phyloP scores from a whole-genome alignment of 2,329 filamentous ascomycete genomes.

The Epichloe sibirici region DNA sequence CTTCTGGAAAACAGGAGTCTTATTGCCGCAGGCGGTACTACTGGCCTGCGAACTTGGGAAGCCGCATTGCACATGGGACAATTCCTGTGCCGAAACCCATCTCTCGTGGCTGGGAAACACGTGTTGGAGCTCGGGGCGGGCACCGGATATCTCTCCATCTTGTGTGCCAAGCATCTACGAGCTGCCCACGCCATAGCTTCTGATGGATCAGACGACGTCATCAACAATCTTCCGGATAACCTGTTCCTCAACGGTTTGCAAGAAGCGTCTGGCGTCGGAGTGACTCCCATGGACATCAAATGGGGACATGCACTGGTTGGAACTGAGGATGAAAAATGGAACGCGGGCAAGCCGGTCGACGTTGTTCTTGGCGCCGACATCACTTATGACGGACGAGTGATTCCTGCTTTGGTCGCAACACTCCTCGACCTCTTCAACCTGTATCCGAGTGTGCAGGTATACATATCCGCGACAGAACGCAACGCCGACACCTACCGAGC shows the following conservation, averaged over 20 bases:
- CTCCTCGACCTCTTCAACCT: slow-evolving; percentile 48
- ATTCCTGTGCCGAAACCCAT: slow-evolving; percentile 43
- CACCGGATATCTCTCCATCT: slow-evolving; percentile 62
- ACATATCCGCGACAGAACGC: slow-evolving; percentile 60
- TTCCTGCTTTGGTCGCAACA: slow-evolving; percentile 53
- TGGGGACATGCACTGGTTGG: slow-evolving; percentile 52
- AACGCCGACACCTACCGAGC: slow-evolving; percentile 56
- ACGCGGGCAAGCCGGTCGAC: slow-evolving; percentile 37
- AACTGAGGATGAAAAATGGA: slow-evolving; percentile 43
- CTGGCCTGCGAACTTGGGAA: slow-evolving; percentile 71
- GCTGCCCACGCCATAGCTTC: slow-evolving; percentile 52
- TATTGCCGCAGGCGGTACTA: slow-evolving; percentile 60
- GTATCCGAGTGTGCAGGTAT: slow-evolving; percentile 42
- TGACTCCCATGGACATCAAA: slow-evolving; percentile 39
- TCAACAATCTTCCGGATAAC: slow-evolving; percentile 55
- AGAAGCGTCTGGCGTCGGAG: slow-evolving; percentile 25
- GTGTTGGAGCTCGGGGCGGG: slow-evolving; percentile 65
- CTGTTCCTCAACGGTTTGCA: slow-evolving; percentile 56
- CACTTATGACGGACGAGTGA: slow-evolving; percentile 57
- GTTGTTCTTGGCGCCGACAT: slow-evolving; percentile 65
- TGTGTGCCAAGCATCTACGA: slow-evolving; percentile 56
- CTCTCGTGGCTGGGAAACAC: slow-evolving; percentile 37
- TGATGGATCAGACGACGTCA: slow-evolving; percentile 62
- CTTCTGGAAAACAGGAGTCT: slow-evolving; percentile 58
- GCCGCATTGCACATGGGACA: slow-evolving; percentile 62